Evolutionary conservation across 2,329 filamentous ascomycete genomes (phyloP), one percentile per base, ranked within the genome.

Genomic region (Diaporthe capsici): DNA sequence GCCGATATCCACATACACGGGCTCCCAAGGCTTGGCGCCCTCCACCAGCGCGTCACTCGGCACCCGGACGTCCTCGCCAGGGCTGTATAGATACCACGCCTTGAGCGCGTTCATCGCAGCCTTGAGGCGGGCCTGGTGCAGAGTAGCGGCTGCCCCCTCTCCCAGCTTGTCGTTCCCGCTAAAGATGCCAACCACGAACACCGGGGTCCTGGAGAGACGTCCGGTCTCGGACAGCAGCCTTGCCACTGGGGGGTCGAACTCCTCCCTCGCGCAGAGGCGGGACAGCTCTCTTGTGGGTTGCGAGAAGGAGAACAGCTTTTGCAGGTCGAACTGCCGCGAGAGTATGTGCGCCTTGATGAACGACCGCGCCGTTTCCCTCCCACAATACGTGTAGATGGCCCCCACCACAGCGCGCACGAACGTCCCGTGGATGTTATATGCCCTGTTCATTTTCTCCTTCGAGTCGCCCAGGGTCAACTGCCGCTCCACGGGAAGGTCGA

Each of bases 31-130:
- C 80, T 86, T 86, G 58, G 91, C 90, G 63, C 87, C 89, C 78
- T 91, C 87, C 72, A 89, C 87, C 79, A 94, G 88, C 86, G 90
- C 93, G 78, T 94, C 92, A 82, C 93, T 94, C 34, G 93, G 93
- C 77, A 95, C 87, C 75, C 89, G 88, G 68, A 92, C 90, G 78
- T 91, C 86, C 79, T 88, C 86, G 74, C 89, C 88, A 39, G 97
- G 96, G 83, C 93, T 96, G 87, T 99, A 99, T 72, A 99, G 88
- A 85, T 99, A 99, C 97, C 97, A 99, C 8, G 93, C 90, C 88
- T 98, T 98, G 82, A 99, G 88, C 25, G 95, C 93, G 78, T 94
- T 93, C 81, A 97, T 96, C 51, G 94, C 92, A 28, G 97, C 97
- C 83, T 94, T 91, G 78, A 91, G 89, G 78, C 95, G 91, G 44